Base-by-base conservation (phyloP, 495 filamentous ascomycete species). In the Darksidea phi region DNA sequence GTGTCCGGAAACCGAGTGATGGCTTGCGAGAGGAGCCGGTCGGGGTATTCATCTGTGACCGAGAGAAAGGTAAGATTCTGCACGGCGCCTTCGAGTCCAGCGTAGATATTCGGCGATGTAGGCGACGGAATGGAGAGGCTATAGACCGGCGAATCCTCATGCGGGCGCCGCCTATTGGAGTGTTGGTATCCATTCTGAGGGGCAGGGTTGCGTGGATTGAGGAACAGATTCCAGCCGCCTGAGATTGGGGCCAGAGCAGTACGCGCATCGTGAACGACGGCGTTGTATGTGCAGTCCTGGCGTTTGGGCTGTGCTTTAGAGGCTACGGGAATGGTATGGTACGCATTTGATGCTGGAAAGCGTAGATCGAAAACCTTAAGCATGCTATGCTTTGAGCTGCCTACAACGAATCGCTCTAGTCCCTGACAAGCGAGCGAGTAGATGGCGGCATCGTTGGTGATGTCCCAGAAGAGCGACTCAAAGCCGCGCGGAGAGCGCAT, bases 351-450 rank as follows among this genome's bases (percentile, higher is more conserved):
- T 7, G 77, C 80, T 10, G 72, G 69, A 74, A 84, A 77, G 37
- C 86, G 82, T 34, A 89, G 69, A 66, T 89, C 84, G 59, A 87
- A 89, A 1, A 87, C 67, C 63, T 88, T 88, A 8, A 89, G 69
- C 15, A 86, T 66, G 43, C 78, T 79, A 64, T 86, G 79, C 10
- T 77, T 76, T 10, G 78, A 77, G 0, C 77, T 77, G 17, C 85
- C 86, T 17, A 79, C 80, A 13, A 87, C 59, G 60, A 89, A 80
- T 6, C 78, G 74, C 61, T 86, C 77, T 20, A 78, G 75, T 12
- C 79, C 79, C 60, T 86, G 75, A 0, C 81, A 71, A 1, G 79
- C 77, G 11, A 89, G 75, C 41, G 83, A 82, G 70, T 86, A 88
- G 15, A 87, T 78, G 1, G 81, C 73, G 11, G 74, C 71, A 24